Base-by-base conservation (phyloP, 768 basidiomycete genomes). In the Pleurotus tuber-regium region DNA sequence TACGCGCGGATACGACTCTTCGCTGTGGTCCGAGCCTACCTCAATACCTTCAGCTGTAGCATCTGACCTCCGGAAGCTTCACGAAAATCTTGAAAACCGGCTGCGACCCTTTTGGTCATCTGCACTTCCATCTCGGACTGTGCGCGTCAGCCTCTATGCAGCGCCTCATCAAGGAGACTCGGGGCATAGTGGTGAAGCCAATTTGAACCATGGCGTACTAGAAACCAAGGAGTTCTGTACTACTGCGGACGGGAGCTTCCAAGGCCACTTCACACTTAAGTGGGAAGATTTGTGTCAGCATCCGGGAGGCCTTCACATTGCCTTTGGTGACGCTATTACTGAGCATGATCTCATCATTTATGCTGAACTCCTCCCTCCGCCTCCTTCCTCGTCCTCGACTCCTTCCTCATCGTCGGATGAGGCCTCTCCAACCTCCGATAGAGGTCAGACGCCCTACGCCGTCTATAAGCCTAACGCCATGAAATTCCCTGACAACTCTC, bases 21-120 rank as follows among this genome's bases (percentile, higher is more conserved):
- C 49, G 33, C 41, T 21, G 53, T 30, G 25, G 39, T 14, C 38
- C n/a, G n/a, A 35, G 18, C 51, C 33, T 30, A 25, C 44, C 21
- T 19, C 57, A 51, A 56, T 36, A 36, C 50, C 54, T 9, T 43
- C 51, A 4, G 52, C 54, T 7, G 42, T 56, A 9, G 47, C 60
- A 6, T 38, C 60, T 36, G 58, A 62, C 23, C 61, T 87, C 14
- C 77, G 72, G 3, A 75, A 78, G 21, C 73, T 86, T 47, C 86
- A 93, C 55, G 73, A 74, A 10, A 95, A 94, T 59, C 75, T 96
- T 4, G 88, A 92, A 61, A 66, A 76, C 4, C 83, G 93, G 0
- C 69, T 96, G 21, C 82, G 79, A 42, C 82, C 86, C 0, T 93
- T 96, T 67, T 94, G 90, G 90, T 79, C 86, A 2, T 82, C 84